Conservation (phyloP, 768 basidiomycete species). For the Tylopilus balloui region DNA sequence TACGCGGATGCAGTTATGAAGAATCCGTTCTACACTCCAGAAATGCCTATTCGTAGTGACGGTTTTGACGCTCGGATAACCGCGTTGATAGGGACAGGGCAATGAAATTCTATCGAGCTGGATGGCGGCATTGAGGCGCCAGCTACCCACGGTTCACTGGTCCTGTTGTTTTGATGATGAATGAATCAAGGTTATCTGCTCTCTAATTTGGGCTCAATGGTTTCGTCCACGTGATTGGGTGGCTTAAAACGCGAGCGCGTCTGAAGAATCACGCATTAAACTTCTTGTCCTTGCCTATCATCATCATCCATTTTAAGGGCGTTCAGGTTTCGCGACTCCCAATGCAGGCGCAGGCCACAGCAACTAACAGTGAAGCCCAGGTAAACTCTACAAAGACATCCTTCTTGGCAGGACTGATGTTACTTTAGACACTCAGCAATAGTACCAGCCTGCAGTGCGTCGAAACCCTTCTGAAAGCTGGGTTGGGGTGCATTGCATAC, state of each 20-base stretch:
- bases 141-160: neutral
- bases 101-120: slow-evolving; percentile 12
- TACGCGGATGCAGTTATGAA: slow-evolving; percentile 98
- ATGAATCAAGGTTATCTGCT: neutral
- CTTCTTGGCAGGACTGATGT: slow-evolving; percentile 4
- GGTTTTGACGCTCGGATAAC: slow-evolving; percentile 76
- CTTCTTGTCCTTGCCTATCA: neutral
- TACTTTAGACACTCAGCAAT: slow-evolving; percentile 42
- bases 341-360: slow-evolving; percentile 27
- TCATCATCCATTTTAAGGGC: neutral
- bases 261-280: neutral
- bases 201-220: neutral
- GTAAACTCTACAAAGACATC: slow-evolving; percentile 4
- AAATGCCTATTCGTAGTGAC: slow-evolving; percentile 96
- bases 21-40: slow-evolving; percentile 98
- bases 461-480: slow-evolving; percentile 67
- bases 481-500: slow-evolving; percentile 73
- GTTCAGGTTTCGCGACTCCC: neutral
- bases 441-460: slow-evolving; percentile 66
- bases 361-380: slow-evolving; percentile 22
- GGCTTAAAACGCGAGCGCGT: slow-evolving; percentile 18
- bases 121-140: neutral
- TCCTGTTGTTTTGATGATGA: neutral
- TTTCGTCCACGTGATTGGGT: slow-evolving; percentile 20
- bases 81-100: slow-evolving; percentile 48